Conservation (phyloP, 352 stramenopile species). For the Globisporangium abappressorium region DNA sequence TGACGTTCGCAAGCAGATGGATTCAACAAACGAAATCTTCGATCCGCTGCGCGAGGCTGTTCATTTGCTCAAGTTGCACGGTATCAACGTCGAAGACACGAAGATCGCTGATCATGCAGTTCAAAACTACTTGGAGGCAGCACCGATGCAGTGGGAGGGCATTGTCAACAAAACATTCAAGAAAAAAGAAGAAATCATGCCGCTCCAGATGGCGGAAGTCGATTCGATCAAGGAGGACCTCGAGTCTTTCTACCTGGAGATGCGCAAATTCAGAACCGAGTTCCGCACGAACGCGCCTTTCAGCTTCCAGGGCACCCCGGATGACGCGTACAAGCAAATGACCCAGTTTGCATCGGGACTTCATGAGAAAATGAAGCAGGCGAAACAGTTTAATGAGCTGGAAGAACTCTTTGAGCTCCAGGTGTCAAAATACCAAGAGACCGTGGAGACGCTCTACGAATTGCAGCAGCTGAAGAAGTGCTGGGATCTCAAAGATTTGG, state of each 20-base stretch:
- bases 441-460: constrained; percentile 86
- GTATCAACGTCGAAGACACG: constrained; percentile 89
- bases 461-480: constrained; percentile 85
- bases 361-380: constrained; percentile 79
- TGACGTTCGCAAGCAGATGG: constrained; percentile 93
- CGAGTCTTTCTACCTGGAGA: constrained; percentile 92
- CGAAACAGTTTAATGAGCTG: constrained; percentile 83
- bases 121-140: constrained; percentile 93
- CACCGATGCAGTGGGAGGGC: constrained; percentile 95
- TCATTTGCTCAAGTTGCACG: constrained; percentile 93
- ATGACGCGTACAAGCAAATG: constrained; percentile 86
- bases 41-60: constrained; percentile 92
- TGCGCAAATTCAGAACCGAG: constrained; percentile 94
- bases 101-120: constrained; percentile 80
- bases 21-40: constrained; percentile 93
- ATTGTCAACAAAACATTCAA: constrained; percentile 99
- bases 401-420: constrained; percentile 87
- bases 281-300: constrained; percentile 95
- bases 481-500: constrained; percentile 84
- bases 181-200: constrained; percentile 98
- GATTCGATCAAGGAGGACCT: constrained; percentile 93
- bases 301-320: constrained; percentile 79
- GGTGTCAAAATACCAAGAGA: constrained; percentile 86
- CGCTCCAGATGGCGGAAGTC: constrained; percentile 95
- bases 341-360: constrained; percentile 65